phyloP scores from a whole-genome alignment of 306 rosid genomes.

The Begonia loranthoides region DNA sequence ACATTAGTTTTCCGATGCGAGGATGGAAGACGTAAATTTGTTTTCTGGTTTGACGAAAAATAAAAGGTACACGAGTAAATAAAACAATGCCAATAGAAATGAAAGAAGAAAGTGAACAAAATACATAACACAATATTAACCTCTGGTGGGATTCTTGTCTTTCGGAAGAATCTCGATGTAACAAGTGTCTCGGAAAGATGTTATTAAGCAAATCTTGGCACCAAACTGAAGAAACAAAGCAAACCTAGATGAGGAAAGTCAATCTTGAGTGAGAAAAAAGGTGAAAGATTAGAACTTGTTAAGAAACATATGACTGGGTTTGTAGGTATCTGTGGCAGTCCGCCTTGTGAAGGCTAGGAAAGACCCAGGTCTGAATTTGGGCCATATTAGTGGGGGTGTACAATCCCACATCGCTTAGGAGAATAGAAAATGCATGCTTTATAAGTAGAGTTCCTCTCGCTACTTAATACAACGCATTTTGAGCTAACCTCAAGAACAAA shows the following conservation, averaged over 20 bases:
- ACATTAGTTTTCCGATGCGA: no score
- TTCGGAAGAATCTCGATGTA: slow-evolving; percentile 90
- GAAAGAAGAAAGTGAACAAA: no score
- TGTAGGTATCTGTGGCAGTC: no score
- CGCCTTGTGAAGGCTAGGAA: no score
- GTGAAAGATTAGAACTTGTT: background rate
- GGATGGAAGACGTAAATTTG: background rate
- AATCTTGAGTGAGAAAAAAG: no score
- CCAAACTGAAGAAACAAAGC: slow-evolving; percentile 35
- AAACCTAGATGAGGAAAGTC: background rate
- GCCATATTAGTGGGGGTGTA: no score
- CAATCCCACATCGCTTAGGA: no score
- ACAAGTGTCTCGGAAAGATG: slow-evolving; percentile 87
- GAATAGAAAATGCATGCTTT: no score
- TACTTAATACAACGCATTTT: no score
- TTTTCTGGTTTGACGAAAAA: background rate
- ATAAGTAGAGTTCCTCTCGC: no score
- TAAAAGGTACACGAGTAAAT: background rate
- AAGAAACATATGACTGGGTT: background rate
- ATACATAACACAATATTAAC: slow-evolving; percentile 20
- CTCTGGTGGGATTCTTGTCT: slow-evolving; percentile 44
- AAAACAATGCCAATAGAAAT: background rate
- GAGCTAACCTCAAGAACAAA: no score
- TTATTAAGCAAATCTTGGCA: slow-evolving; percentile 77
- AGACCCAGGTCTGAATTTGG: no score